Base-by-base conservation (phyloP, 108 stramenopile species). In the Cyclotella baltica region DNA sequence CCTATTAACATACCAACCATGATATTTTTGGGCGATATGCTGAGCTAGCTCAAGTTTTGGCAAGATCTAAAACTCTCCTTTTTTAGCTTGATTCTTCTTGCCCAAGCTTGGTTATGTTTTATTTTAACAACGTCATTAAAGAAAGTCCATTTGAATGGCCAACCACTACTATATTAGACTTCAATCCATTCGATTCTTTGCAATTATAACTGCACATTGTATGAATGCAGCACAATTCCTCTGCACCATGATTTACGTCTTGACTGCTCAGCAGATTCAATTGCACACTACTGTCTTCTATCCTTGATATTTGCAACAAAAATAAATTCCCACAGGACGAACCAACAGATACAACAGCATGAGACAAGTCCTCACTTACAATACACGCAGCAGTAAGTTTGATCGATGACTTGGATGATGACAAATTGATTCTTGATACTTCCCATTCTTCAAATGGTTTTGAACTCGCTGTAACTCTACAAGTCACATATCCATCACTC, bases 401-500 rank as follows among this genome's bases (percentile, higher is more conserved):
- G 25, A 70, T 33, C 13, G 3, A 25, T 40, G 40, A 27, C 3
- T 34, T 28, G 36, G 19, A 46, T 36, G 20, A 52, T 56, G n/a
- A 36, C 22, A 70, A 22, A 19, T 38, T 22, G 20, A 70, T 56
- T 25, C 43, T 62, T 13, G 35, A 18, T 35, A 28, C 37, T 11
- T 61, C 52, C 73, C 62, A 74, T 18, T 31, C 18, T 16, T 65
- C 43, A 65, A 48, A 74, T 25, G 62, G 34, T 22, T 63, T 31
- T 2, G 58, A 38, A 35, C 62, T 63, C 0, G 23, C 28, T 23
- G 67, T 62, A 55, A n/a, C 29, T 37, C 59, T 37, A 37, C 67
- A 77, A 15, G 59, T 34, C 16, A 77, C 36, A 29, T 30, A 62
- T 1, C 84, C 83, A 72, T 87, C 86, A 59, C 78, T 81, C 62